Conservation (phyloP, 768 basidiomycete species). For the Leucosporidium scottii region DNA sequence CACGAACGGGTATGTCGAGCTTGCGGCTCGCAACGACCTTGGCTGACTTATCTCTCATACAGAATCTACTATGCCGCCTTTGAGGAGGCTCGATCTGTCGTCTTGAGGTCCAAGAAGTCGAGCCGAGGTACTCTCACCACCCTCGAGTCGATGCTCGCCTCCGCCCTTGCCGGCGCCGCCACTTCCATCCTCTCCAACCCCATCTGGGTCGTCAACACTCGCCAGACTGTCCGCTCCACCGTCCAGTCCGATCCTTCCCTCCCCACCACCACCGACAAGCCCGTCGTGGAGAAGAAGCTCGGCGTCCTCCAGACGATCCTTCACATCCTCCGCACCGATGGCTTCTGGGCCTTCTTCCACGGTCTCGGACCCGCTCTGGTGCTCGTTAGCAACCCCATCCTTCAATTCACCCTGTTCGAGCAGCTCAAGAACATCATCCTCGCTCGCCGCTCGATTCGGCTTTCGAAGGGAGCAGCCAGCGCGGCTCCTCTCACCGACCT, state of each 20-base stretch:
- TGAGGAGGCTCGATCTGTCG: constrained; percentile 43
- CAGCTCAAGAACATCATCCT: constrained; percentile 82
- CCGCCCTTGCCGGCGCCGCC: constrained; percentile 79
- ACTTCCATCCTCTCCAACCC: constrained; percentile 87
- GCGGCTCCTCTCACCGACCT: constrained; percentile 58
- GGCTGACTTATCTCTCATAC: neutral
- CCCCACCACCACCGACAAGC: constrained; percentile 7
- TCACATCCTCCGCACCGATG: constrained; percentile 65
- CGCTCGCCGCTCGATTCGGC: constrained; percentile 55
- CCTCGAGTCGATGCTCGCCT: constrained; percentile 80
- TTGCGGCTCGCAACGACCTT: too few species aligned
- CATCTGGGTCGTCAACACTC: constrained; percentile 86
- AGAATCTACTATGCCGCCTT: constrained; percentile 69
- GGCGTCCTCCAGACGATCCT: constrained; percentile 61
- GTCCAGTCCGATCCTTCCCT: constrained; percentile 4
- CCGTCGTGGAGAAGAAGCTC: constrained; percentile 48
- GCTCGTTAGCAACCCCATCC: constrained; percentile 87
- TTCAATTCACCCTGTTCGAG: constrained; percentile 66
- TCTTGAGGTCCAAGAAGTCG: constrained; percentile 36
- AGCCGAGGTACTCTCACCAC: constrained; percentile 55
- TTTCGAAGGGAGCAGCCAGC: constrained; percentile 45
- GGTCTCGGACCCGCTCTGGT: constrained; percentile 90
- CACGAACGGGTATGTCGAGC: constrained; percentile 56
- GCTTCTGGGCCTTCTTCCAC: constrained; percentile 77
- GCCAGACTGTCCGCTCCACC: constrained; percentile 36